phyloP scores from a whole-genome alignment of 1,284 basidiomycete species.

The Austroboletus novae-zelandiae region DNA sequence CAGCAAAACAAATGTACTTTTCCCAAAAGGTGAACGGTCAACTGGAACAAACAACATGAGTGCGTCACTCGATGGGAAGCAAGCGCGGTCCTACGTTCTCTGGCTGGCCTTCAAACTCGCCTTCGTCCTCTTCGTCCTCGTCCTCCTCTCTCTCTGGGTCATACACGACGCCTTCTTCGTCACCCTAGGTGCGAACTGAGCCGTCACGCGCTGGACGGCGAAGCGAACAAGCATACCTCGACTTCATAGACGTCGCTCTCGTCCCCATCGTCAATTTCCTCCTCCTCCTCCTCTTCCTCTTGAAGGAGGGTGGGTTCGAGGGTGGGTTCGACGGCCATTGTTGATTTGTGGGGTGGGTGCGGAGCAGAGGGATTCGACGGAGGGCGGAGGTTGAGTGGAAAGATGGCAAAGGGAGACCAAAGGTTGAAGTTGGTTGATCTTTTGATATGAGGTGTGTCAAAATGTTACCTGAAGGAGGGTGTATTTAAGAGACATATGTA shows the following conservation, averaged over 20 bases:
- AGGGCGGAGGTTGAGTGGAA: slow-evolving; percentile 5
- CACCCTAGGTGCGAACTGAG: slow-evolving; percentile 16
- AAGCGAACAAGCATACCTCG: slow-evolving; percentile 18
- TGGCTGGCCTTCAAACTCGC: neutral
- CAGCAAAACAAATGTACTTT: slow-evolving; percentile 10
- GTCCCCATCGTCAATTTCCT: slow-evolving; percentile 21
- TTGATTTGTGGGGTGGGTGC: slow-evolving; percentile 2
- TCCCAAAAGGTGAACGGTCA: slow-evolving; percentile 25
- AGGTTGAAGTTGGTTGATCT: slow-evolving; percentile 2
- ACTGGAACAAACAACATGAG: slow-evolving; percentile 16
- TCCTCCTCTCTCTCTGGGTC: slow-evolving; percentile 20
- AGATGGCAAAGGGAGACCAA: neutral
- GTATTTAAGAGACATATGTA: slow-evolving; percentile 7
- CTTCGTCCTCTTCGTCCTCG: slow-evolving; percentile 15
- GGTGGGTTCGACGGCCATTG: slow-evolving; percentile 23
- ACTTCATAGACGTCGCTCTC: slow-evolving; percentile 31
- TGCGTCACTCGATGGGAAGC: neutral
- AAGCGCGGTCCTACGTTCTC: slow-evolving; percentile 10
- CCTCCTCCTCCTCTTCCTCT: slow-evolving; percentile 1
- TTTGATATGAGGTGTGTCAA: slow-evolving; percentile 3
- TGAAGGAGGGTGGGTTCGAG: slow-evolving; percentile 4
- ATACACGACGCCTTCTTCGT: slow-evolving; percentile 12
- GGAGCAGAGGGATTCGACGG: slow-evolving; percentile 7
- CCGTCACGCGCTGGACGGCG: neutral
- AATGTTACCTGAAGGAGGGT: slow-evolving; percentile 4